These are phyloP conservation scores for Daldinia loculata DNA, from an alignment of 495 filamentous ascomycete genomes.

Conservation along the genomic window DNA sequence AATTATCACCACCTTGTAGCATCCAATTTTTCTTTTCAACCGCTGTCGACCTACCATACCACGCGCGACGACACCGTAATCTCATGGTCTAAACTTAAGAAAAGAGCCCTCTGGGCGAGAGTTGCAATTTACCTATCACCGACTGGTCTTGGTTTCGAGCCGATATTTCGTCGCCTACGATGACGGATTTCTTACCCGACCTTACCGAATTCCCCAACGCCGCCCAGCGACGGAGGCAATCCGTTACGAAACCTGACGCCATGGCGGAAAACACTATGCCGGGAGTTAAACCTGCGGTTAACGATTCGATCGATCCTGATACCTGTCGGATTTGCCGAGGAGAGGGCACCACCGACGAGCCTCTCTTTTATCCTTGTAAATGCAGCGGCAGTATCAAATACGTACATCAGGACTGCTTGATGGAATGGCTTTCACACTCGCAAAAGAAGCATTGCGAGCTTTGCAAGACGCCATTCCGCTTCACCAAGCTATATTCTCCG, in stretches of 20 bases:
- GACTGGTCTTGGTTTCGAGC: background rate
- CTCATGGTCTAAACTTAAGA: constrained; percentile 31
- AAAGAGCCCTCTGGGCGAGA: constrained; percentile 31
- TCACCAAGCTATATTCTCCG: constrained; percentile 95
- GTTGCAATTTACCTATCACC: background rate
- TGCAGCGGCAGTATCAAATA: constrained; percentile 98
- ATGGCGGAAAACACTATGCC: constrained; percentile 19
- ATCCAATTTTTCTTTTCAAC: background rate
- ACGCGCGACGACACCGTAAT: constrained; percentile 10
- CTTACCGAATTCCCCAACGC: constrained; percentile 29
- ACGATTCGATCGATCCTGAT: constrained; percentile 64
- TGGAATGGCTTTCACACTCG: constrained; percentile 97
- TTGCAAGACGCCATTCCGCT: constrained; percentile 96
- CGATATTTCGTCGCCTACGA: constrained; percentile 5
- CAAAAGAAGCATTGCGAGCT: constrained; percentile 99
- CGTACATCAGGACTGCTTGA: constrained; percentile 96
- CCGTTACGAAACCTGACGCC: constrained; percentile 6
- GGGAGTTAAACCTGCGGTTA: constrained; percentile 4
- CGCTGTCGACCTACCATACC: background rate
- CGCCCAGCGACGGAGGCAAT: constrained; percentile 18
- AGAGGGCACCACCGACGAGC: constrained; percentile 83
- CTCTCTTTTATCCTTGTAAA: constrained; percentile 96
- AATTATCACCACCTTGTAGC: constrained; percentile 6
- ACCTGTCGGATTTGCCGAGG: constrained; percentile 96
- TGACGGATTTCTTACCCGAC: constrained; percentile 27